These are phyloP conservation scores for Neurospora pannonica DNA, from an alignment of 495 filamentous ascomycete genomes.

Conservation along the genomic window DNA sequence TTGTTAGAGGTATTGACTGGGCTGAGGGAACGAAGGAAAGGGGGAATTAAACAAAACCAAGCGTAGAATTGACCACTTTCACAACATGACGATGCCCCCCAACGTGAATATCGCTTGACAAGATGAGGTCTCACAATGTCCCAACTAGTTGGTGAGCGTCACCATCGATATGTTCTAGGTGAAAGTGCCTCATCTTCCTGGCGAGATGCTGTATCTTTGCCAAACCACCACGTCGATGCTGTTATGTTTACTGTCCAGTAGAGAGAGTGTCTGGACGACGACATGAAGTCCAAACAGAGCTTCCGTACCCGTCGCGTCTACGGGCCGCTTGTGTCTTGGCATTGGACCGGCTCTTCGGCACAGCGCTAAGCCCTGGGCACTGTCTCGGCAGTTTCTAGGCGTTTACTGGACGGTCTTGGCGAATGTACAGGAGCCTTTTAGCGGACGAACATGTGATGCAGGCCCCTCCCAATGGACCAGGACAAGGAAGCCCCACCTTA, in stretches of 20 bases:
- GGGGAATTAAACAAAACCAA: background rate
- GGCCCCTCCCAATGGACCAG: background rate
- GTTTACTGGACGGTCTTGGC: background rate
- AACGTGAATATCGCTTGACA: background rate
- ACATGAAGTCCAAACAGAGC: background rate
- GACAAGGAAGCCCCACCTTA: background rate
- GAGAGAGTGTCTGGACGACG: background rate
- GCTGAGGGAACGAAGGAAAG: background rate
- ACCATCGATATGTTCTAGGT: background rate
- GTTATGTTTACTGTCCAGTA: background rate
- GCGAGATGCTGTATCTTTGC: background rate
- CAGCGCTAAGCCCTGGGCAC: background rate
- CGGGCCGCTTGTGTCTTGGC: background rate
- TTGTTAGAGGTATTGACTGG: background rate
- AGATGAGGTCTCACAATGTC: background rate
- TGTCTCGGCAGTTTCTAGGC: background rate
- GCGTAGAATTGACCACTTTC: background rate
- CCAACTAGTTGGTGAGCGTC: background rate
- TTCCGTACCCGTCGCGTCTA: background rate
- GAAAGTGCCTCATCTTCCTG: background rate
- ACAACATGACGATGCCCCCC: too few species aligned
- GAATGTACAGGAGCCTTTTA: background rate
- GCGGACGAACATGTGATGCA: background rate
- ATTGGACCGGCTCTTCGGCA: background rate
- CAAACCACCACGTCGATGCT: background rate